Evolutionary conservation across 768 basidiomycete genomes (phyloP).

Genomic region (Rhizopogon rudus): DNA sequence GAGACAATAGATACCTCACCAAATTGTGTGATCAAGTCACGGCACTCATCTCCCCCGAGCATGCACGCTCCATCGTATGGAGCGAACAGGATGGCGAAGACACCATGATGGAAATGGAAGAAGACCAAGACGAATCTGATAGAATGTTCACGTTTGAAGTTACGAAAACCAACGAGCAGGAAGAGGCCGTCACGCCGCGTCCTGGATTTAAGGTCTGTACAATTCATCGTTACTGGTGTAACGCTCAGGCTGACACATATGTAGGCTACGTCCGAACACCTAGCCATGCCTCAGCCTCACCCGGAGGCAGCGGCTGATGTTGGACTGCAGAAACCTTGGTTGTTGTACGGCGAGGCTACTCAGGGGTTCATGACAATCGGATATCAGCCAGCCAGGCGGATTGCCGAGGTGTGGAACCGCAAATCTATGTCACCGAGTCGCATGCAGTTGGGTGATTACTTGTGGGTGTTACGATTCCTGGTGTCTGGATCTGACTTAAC

Average conservation of each 20-base stretch:
- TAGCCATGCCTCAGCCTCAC: constrained; percentile 6
- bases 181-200: constrained; percentile 40
- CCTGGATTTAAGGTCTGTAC: constrained; percentile 41
- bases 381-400: constrained; percentile 12
- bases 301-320: constrained; percentile 6
- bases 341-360: constrained; percentile 35
- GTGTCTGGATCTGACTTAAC: background rate
- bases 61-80: constrained; percentile 43
- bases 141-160: constrained; percentile 52
- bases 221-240: background rate
- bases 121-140: constrained; percentile 38
- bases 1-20: constrained; percentile 44
- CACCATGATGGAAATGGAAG: constrained; percentile 16
- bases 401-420: background rate
- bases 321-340: constrained; percentile 14
- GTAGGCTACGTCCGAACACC: constrained; percentile 11
- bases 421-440: background rate
- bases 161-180: constrained; percentile 48
- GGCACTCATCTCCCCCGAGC: constrained; percentile 44
- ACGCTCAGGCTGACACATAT: background rate
- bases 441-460: constrained; percentile 8
- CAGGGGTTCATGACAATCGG: constrained; percentile 36
- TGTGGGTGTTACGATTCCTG: constrained; percentile 15
- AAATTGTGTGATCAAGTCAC: constrained; percentile 54
- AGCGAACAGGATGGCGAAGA: constrained; percentile 24